phyloP scores from a whole-genome alignment of 805 yeast genomes.

The Candida caryicola region DNA sequence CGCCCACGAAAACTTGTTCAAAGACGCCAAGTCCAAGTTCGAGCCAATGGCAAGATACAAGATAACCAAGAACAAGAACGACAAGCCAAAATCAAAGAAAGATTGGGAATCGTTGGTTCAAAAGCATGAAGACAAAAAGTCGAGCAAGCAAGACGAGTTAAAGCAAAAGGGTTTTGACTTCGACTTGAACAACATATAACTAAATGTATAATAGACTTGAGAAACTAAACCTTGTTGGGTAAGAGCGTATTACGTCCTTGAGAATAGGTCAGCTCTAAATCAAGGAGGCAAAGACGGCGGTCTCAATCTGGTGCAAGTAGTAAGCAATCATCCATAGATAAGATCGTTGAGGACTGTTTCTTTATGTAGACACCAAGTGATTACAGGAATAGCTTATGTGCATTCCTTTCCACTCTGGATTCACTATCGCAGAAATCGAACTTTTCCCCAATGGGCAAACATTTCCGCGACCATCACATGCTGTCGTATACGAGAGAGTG shows the following conservation, averaged over 20 bases:
- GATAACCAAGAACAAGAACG: conserved; percentile 51
- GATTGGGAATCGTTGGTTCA: conserved; percentile 55
- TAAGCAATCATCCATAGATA: too few relatives aligned
- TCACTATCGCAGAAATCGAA: neutral
- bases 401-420: too few relatives aligned
- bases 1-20: conserved; percentile 57
- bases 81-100: conserved; percentile 53
- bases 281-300: too few relatives aligned
- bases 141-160: conserved; percentile 48
- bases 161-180: conserved; percentile 59
- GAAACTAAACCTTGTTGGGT: too few relatives aligned
- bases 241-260: too few relatives aligned
- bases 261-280: too few relatives aligned
- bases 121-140: conserved; percentile 41
- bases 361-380: too few relatives aligned
- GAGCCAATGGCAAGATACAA: conserved; percentile 59
- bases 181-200: conserved; percentile 14
- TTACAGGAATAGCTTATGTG: too few relatives aligned
- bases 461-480: neutral
- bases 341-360: too few relatives aligned
- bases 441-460: neutral
- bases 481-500: neutral
- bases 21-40: conserved; percentile 53
- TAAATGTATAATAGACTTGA: neutral
- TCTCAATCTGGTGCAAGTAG: too few relatives aligned